Conservation (phyloP, 1,284 basidiomycete species). For the Pseudozyma tsukubaensis region DNA sequence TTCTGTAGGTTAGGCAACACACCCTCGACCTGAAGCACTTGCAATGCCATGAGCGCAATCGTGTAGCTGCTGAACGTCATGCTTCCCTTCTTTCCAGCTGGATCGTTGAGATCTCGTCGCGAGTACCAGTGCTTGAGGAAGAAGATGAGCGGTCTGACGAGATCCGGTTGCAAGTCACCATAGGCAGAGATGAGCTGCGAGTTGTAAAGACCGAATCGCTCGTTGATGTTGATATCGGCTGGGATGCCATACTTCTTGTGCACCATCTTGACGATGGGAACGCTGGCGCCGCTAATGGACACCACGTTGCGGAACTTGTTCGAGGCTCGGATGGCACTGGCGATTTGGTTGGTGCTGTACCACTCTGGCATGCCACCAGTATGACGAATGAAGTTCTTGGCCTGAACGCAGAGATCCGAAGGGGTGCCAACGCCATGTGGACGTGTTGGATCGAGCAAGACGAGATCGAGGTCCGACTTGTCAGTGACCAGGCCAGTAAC, state of each 20-base stretch:
- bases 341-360: conserved; percentile 40
- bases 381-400: conserved; percentile 10
- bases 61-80: conserved; percentile 60
- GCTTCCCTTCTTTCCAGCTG: conserved; percentile 42
- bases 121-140: conserved; percentile 61
- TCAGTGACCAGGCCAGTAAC: conserved; percentile 53
- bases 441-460: conserved; percentile 55
- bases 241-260: conserved; percentile 31
- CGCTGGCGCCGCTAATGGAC: conserved; percentile 48
- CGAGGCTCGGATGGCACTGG: conserved; percentile 23
- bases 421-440: conserved; percentile 50
- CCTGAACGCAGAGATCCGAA: conserved; percentile 12
- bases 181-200: conserved; percentile 55
- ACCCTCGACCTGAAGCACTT: conserved; percentile 62
- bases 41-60: conserved; percentile 60
- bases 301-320: conserved; percentile 25
- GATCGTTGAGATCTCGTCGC: conserved; percentile 55
- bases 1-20: conserved; percentile 69
- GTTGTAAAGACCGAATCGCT: conserved; percentile 60
- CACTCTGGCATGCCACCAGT: conserved; percentile 42
- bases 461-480: conserved; percentile 56
- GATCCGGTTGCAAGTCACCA: conserved; percentile 47
- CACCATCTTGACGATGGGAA: conserved; percentile 62
- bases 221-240: conserved; percentile 62
- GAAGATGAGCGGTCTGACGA: conserved; percentile 56